Evolutionary conservation across 2,329 filamentous ascomycete species (phyloP), one percentile per base, ranked within the genome.

Genomic region (Fusarium sacchari): DNA sequence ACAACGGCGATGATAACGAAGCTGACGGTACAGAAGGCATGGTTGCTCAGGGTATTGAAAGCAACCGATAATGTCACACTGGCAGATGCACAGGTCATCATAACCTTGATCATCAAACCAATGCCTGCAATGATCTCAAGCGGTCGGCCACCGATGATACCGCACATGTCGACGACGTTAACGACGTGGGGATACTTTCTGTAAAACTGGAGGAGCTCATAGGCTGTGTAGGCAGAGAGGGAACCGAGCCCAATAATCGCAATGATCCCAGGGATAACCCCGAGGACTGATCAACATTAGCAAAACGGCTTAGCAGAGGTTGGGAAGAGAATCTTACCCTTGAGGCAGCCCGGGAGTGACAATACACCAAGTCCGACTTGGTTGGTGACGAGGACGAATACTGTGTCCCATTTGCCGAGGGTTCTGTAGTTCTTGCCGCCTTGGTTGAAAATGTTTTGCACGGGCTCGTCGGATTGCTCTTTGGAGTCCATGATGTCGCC

Each of bases 21-120:
- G 44, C 84, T 86, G 58, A 93, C 87, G 1, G 91, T 92, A 82
- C 91, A 93, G 8, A 90, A 78, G 6, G 84, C 83, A 76, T 90
- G 87, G 59, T 86, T 83, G 20, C 87, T 88, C 77, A 92, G 90
- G 24, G 90, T 92, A 80, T 92, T 92, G 69, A 92, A 85, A 67
- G 91, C 91, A 73, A 91, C 88, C 17, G 90, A 88, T 42, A 90
- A 89, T 7, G 89, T 88, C 52, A 92, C 84, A 75, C 89, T 91
- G 75, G 92, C 90, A 69, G 92, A 86, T 30, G 88, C 90, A 82
- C 89, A 87, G 70, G 92, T 92, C 80, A 92, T 91, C 56, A 90
- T 92, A 78, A 93, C 92, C 84, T 93, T 93, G 71, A 93, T 80
- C 52, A 93, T 80, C 80, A 93, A 91, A 87, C 92, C 92, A 73